These are phyloP conservation scores for Amborella trichopoda DNA, from an alignment of 164 flowering plant species.

Conservation along the genomic window DNA sequence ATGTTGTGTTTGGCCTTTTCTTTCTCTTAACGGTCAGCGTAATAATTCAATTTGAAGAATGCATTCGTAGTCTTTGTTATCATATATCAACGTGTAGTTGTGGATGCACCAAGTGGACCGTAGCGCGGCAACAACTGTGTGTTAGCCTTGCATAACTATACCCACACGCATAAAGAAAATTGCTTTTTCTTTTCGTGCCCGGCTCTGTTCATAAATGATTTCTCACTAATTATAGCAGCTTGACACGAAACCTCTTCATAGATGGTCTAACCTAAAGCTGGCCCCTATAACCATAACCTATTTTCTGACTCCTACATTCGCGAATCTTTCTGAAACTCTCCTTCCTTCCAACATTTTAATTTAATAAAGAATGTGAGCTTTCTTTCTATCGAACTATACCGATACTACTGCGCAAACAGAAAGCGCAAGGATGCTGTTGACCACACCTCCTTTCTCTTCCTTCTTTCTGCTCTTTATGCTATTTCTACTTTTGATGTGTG, in stretches of 20 bases:
- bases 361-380: not conserved
- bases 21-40: not conserved
- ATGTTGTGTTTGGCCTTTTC: not conserved
- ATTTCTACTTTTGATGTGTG: not conserved
- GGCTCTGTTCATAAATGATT: not conserved
- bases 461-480: not conserved
- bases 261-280: not conserved
- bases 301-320: too few species aligned
- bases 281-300: too few species aligned
- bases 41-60: not conserved
- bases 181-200: not conserved
- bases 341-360: too few species aligned
- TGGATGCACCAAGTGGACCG: not conserved
- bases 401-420: not conserved
- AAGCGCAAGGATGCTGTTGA: not conserved
- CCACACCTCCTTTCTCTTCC: conserved; percentile 1
- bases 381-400: conserved; percentile 1
- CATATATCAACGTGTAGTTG: conserved; percentile 1
- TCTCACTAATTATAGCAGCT: not conserved
- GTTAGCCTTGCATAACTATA: not conserved
- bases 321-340: too few species aligned
- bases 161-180: not conserved
- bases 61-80: conserved; percentile 1
- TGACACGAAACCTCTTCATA: not conserved
- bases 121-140: not conserved